These are phyloP conservation scores for Lentinula sp. DNA, from an alignment of 768 basidiomycete genomes.

Conservation along the genomic window DNA sequence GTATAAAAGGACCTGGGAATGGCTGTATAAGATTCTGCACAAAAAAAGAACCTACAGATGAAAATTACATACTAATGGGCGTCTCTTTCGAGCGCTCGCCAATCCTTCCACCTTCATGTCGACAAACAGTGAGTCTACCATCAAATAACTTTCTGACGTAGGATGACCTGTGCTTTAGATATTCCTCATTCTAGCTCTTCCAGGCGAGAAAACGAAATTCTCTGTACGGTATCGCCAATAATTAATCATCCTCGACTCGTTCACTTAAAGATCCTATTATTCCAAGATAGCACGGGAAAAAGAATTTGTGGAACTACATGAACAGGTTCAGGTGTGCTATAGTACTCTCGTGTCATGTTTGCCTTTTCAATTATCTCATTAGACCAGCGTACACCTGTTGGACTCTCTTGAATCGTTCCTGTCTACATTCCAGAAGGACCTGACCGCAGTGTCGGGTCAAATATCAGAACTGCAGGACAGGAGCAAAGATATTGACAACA, in stretches of 20 bases:
- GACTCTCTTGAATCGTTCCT: slow-evolving; percentile 88
- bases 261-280: neutral
- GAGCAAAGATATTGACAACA: slow-evolving; percentile 85
- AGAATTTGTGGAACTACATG: slow-evolving; percentile 85
- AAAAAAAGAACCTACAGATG: too few species aligned
- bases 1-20: too few species aligned
- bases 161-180: neutral
- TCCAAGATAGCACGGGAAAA: slow-evolving; percentile 26
- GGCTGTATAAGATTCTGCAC: too few species aligned
- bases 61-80: too few species aligned
- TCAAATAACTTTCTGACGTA: neutral
- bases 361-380: neutral
- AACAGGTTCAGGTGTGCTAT: slow-evolving; percentile 72
- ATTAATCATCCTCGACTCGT: neutral
- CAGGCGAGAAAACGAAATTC: neutral
- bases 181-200: neutral
- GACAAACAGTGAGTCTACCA: neutral
- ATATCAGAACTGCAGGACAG: slow-evolving; percentile 90
- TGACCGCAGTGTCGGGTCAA: slow-evolving; percentile 92
- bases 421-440: slow-evolving; percentile 91
- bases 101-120: neutral
- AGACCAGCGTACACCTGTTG: slow-evolving; percentile 85
- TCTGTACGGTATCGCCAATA: neutral
- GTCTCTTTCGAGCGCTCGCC: neutral
- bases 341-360: neutral